Evolutionary conservation across 78 protist genomes (phyloP), one percentile per base, ranked within the genome.

Genomic region (Dictyostelium intermedium): DNA sequence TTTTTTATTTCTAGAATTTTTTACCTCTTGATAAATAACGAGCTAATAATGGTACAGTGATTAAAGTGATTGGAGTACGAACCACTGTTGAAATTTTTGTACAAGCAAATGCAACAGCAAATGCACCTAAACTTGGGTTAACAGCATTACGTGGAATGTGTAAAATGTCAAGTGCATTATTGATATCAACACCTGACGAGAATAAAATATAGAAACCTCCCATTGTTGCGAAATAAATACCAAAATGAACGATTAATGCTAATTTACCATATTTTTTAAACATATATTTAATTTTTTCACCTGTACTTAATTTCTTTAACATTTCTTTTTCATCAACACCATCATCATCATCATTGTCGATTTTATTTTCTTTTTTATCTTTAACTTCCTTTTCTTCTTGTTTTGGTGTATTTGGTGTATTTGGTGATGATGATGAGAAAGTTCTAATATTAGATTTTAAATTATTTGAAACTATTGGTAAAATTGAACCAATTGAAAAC

Each of bases 81-180:
- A 89, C 53, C 0, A 89, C n/a, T 25, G 81, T 45, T 37, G 94
- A 60, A 1, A 89, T 16, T 47, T 89, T 89, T 5, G 85, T 89
- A 20, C 82, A 25, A 14, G 82, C 87, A 45, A 89, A 89, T 60
- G 94, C 94, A 73, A 80, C 25, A 14, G 87, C 94, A 80, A 89
- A 89, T 3, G 73, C 87, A 70, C 94, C 94, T 1, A 80, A n/a
- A 23, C 82, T 83, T 34, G 82, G 70, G 13, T 72, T 56, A 1
- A 70, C 23, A 2, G 50, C 25, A 70, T 60, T 53, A 32, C 34
- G 79, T 80, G 72, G 79, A 25, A 89, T 18, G n/a, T 74, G 81
- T 13, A 89, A 69, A 20, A 66, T 47, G 43, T 37, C 63, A 1
- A 89, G 82, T 3, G 66, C 50, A 13, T 7, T 11, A 11, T 41